Evolutionary conservation across 768 basidiomycete genomes (phyloP).

Genomic region (Hemileccinum rubropunctum): DNA sequence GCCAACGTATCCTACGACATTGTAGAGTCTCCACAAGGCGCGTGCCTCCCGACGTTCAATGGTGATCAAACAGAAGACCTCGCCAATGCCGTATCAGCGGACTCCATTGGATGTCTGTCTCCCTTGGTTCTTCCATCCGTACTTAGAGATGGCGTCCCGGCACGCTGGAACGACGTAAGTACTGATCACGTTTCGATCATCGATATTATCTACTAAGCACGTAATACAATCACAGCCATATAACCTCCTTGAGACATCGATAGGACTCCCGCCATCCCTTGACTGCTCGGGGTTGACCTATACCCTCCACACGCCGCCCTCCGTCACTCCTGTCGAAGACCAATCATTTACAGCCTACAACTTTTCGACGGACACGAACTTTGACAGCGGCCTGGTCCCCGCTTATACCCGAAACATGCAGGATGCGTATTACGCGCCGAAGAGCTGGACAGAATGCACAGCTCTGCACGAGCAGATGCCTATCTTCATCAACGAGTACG

Average conservation of each 20-base stretch:
- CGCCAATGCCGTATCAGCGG: conserved; percentile 17
- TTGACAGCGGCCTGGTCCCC: conserved; percentile 8
- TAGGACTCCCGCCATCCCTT: conserved; percentile 24
- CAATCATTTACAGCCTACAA: conserved; percentile 21
- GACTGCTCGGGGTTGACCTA: conserved; percentile 25
- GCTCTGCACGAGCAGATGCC: conserved; percentile 20
- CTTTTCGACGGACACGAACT: conserved; percentile 9
- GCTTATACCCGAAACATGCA: conserved; percentile 16
- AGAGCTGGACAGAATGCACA: conserved; percentile 27
- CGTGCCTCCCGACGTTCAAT: conserved; percentile 10
- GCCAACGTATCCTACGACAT: conserved; percentile 32
- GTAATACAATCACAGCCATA: conserved; percentile 28
- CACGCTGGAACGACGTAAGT: conserved; percentile 36
- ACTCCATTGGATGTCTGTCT: conserved; percentile 27
- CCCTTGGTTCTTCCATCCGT: conserved; percentile 31
- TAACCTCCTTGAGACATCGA: conserved; percentile 33
- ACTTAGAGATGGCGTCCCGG: conserved; percentile 28
- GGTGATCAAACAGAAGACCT: conserved; percentile 25
- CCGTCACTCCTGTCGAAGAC: conserved; percentile 25
- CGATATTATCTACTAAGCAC: conserved; percentile 8
- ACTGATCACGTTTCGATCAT: conserved; percentile 11
- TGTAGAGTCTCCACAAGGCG: conserved; percentile 15
- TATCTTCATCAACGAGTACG: conserved; percentile 30
- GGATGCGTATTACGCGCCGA: conserved; percentile 23
- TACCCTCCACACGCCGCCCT: conserved; percentile 20